A percentile compares a stretch with the other conserved stretches of the same genome.
These are phyloP conservation scores for Amylocarpus encephaloides DNA, from an alignment of 2,329 filamentous ascomycete genomes.

Conservation along the genomic window DNA sequence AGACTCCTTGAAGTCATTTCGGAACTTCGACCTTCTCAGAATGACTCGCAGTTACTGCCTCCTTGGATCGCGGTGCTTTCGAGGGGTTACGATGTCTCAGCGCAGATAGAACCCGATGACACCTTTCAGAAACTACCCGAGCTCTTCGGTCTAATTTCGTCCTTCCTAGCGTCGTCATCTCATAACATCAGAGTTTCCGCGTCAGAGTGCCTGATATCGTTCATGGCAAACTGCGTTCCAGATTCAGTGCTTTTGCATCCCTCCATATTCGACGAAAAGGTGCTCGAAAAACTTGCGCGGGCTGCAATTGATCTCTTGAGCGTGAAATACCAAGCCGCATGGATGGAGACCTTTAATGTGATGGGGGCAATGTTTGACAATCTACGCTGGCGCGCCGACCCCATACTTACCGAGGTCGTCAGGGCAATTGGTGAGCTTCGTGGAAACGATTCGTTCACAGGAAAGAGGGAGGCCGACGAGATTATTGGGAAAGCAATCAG, in stretches of 20 bases:
- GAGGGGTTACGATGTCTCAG: slow-evolving; percentile 86
- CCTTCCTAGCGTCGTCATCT: slow-evolving; percentile 78
- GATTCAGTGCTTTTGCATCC: slow-evolving; percentile 77
- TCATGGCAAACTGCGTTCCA: slow-evolving; percentile 85
- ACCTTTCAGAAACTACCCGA: slow-evolving; percentile 87
- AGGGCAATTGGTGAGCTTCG: slow-evolving; percentile 81
- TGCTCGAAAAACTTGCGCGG: slow-evolving; percentile 72
- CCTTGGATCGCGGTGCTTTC: slow-evolving; percentile 96
- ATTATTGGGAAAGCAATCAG: slow-evolving; percentile 82
- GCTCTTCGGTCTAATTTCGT: slow-evolving; percentile 71
- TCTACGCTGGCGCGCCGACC: slow-evolving; percentile 76
- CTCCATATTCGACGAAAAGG: slow-evolving; percentile 88
- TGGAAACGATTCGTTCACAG: slow-evolving; percentile 78
- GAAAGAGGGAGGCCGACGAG: slow-evolving; percentile 91
- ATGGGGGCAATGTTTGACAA: slow-evolving; percentile 81
- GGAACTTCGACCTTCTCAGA: slow-evolving; percentile 83
- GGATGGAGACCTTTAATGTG: slow-evolving; percentile 90
- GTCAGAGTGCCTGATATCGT: slow-evolving; percentile 89
- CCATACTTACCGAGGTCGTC: slow-evolving; percentile 69
- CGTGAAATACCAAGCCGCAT: slow-evolving; percentile 88
- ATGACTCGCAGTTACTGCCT: slow-evolving; percentile 89
- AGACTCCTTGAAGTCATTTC: slow-evolving; percentile 85
- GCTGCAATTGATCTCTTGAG: slow-evolving; percentile 69
- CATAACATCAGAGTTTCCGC: slow-evolving; percentile 93
- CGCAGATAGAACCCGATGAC: slow-evolving; percentile 80